These are phyloP conservation scores for Zizania latifolia DNA, from an alignment of 176 grass and related monocot genomes.

Conservation along the genomic window DNA sequence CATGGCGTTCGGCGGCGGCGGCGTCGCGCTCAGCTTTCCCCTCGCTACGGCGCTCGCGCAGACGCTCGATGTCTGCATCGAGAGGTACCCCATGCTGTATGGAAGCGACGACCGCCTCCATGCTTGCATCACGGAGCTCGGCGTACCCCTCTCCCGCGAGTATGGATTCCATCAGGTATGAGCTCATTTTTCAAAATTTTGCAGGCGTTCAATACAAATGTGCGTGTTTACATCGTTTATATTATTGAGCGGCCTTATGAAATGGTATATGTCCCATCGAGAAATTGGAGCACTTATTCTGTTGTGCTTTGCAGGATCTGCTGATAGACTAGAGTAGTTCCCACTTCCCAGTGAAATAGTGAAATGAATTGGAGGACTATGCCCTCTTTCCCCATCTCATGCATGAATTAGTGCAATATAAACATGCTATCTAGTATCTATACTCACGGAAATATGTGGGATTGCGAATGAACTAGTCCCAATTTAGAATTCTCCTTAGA, in stretches of 20 bases:
- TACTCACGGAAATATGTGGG: background rate
- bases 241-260: conserved; percentile 9
- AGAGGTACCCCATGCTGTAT: conserved; percentile 88
- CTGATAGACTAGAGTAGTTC: conserved; percentile 14
- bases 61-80: conserved; percentile 77
- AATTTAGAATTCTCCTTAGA: conserved; percentile 13
- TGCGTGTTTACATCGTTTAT: background rate
- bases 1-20: conserved; percentile 93
- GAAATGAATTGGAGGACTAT: background rate
- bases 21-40: conserved; percentile 84
- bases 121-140: conserved; percentile 92
- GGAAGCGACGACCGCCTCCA: conserved; percentile 95
- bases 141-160: conserved; percentile 73
- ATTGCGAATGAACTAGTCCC: background rate
- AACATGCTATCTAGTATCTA: background rate
- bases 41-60: conserved; percentile 56
- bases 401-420: conserved; percentile 6
- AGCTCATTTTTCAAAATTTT: conserved; percentile 9
- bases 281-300: background rate
- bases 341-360: background rate
- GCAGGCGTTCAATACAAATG: background rate
- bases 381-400: background rate
- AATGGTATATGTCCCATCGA: conserved; percentile 2
- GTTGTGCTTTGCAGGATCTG: background rate
- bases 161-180: conserved; percentile 91